These are phyloP conservation scores for Geotrichum histeridarum DNA, from an alignment of 1,139 yeast genomes.

Conservation along the genomic window DNA sequence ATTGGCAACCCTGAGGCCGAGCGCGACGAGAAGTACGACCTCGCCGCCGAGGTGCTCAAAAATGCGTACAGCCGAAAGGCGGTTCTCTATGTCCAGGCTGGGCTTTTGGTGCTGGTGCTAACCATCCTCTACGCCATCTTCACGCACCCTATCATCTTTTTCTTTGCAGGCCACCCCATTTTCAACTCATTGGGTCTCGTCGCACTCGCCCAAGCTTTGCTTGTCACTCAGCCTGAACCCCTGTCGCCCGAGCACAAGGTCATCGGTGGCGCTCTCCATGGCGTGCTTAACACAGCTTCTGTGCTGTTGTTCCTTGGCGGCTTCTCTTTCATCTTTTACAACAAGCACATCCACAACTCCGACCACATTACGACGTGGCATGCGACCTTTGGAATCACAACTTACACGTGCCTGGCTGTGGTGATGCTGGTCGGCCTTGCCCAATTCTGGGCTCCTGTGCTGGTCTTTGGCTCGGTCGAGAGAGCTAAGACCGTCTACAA, in stretches of 20 bases:
- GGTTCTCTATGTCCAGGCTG: slow-evolving; percentile 23
- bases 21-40: neutral
- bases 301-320: slow-evolving; percentile 25
- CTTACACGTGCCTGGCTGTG: slow-evolving; percentile 23
- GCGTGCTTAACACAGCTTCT: slow-evolving; percentile 27
- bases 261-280: slow-evolving; percentile 31
- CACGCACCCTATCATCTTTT: slow-evolving; percentile 21
- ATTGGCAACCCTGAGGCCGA: slow-evolving; percentile 5
- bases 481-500: slow-evolving; percentile 31
- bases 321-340: slow-evolving; percentile 27
- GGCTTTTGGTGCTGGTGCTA: slow-evolving; percentile 20
- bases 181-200: slow-evolving; percentile 26
- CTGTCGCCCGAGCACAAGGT: slow-evolving; percentile 26
- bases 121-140: slow-evolving; percentile 22
- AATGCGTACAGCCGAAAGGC: slow-evolving; percentile 17
- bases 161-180: slow-evolving; percentile 29
- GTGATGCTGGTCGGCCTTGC: slow-evolving; percentile 28
- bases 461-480: slow-evolving; percentile 29
- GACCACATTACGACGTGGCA: slow-evolving; percentile 33
- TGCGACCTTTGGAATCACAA: slow-evolving; percentile 30
- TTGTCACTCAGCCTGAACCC: slow-evolving; percentile 28
- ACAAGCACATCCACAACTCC: slow-evolving; percentile 29
- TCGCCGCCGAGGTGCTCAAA: slow-evolving; percentile 10
- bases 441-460: slow-evolving; percentile 30
- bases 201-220: slow-evolving; percentile 25